phyloP scores from a whole-genome alignment of 805 yeast species.

The Teunomyces cretensis region DNA sequence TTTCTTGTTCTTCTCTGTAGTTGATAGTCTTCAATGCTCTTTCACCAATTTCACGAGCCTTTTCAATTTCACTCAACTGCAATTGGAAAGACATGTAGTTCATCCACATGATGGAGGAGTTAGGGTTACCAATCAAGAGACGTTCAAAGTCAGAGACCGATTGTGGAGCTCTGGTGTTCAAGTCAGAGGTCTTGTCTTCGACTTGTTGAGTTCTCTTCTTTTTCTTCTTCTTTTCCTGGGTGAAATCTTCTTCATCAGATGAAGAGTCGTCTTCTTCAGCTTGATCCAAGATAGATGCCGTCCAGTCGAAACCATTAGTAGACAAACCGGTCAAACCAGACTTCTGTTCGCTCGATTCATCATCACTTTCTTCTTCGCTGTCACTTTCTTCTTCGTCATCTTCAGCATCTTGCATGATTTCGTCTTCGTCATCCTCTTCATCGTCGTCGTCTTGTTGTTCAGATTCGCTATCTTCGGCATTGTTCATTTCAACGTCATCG shows the following conservation, averaged over 20 bases:
- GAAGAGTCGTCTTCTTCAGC: conserved; percentile 57
- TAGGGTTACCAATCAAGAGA: conserved; percentile 85
- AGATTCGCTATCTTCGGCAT: conserved; percentile 24
- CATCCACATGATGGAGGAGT: conserved; percentile 94
- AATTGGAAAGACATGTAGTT: conserved; percentile 97
- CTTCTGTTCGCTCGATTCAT: conserved; percentile 15
- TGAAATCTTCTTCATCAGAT: conserved; percentile 58
- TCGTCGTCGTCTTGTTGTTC: conserved; percentile 29
- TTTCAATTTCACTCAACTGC: conserved; percentile 89
- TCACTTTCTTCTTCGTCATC: conserved; percentile 23
- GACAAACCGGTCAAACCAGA: conserved; percentile 57
- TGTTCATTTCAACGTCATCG: conserved; percentile 31
- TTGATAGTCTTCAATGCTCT: conserved; percentile 89
- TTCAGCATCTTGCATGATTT: conserved; percentile 36
- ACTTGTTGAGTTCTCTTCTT: conserved; percentile 49
- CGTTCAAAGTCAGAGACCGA: conserved; percentile 92
- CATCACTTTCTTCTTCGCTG: conserved; percentile 25
- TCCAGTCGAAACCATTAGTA: conserved; percentile 93
- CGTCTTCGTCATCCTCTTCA: conserved; percentile 35
- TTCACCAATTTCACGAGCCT: conserved; percentile 89
- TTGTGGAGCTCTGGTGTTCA: conserved; percentile 85
- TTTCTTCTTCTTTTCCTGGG: conserved; percentile 47
- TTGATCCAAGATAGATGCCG: conserved; percentile 84
- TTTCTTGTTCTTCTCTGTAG: conserved; percentile 90
- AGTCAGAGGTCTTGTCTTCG: conserved; percentile 82